A percentile compares a stretch with the other conserved stretches of the same genome.
phyloP scores from a whole-genome alignment of 768 basidiomycete genomes.

The Trametopsis cervina region DNA sequence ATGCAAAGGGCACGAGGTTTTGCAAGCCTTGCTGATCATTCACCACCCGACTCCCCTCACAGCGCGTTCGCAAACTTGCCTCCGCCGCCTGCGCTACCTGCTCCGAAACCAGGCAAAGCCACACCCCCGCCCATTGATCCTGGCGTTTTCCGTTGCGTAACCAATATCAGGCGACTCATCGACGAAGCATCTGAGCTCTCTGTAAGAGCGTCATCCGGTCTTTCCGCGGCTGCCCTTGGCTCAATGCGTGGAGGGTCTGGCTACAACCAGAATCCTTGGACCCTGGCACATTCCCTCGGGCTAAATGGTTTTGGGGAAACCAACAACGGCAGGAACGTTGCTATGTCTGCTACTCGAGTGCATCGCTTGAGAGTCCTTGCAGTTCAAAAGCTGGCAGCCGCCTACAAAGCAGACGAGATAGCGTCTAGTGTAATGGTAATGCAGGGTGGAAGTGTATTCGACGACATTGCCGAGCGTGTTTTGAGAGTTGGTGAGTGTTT shows the following conservation, averaged over 20 bases:
- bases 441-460: constrained; percentile 90
- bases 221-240: constrained; percentile 68
- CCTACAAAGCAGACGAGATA: constrained; percentile 85
- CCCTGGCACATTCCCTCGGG: constrained; percentile 54
- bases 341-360: constrained; percentile 81
- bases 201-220: constrained; percentile 79
- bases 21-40: constrained; percentile 33
- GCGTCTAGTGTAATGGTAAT: constrained; percentile 92
- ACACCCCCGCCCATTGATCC: constrained; percentile 86
- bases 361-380: constrained; percentile 76
- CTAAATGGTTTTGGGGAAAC: constrained; percentile 49
- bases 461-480: constrained; percentile 86
- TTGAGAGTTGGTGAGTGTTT: constrained; percentile 60
- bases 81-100: constrained; percentile 39
- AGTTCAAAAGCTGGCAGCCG: constrained; percentile 80
- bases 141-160: constrained; percentile 74
- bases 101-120: constrained; percentile 55
- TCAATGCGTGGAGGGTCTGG: constrained; percentile 46
- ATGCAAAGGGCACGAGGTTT: constrained; percentile 43
- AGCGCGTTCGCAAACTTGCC: constrained; percentile 23
- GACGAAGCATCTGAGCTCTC: constrained; percentile 88
- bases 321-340: constrained; percentile 61
- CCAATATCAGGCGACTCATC: constrained; percentile 70
- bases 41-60: constrained; percentile 27
- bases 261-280: constrained; percentile 48